Conservation (phyloP, 805 yeast species). For the Zygosaccharomyces bailii region DNA sequence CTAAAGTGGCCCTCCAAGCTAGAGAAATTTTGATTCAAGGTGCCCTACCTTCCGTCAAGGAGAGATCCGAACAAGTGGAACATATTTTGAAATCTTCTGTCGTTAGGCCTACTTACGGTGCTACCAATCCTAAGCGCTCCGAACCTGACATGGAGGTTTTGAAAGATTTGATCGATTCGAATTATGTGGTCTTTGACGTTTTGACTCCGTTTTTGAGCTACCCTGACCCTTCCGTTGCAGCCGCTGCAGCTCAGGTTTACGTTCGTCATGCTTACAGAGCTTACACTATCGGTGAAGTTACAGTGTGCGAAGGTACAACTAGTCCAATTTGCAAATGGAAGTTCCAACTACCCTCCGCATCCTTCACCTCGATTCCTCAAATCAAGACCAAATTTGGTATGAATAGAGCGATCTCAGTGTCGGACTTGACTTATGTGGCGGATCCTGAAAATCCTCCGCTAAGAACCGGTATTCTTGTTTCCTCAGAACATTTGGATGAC, state of each 20-base stretch:
- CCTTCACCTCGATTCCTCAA: constrained; percentile 66
- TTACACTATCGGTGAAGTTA: constrained; percentile 76
- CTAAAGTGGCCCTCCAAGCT: constrained; percentile 92
- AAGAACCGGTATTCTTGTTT: constrained; percentile 81
- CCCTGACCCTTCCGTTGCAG: constrained; percentile 79
- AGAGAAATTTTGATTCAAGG: constrained; percentile 96
- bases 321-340: constrained; percentile 81
- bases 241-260: constrained; percentile 96
- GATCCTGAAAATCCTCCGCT: constrained; percentile 63
- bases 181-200: constrained; percentile 94
- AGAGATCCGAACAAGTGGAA: constrained; percentile 95
- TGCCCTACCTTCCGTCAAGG: constrained; percentile 92
- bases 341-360: constrained; percentile 81
- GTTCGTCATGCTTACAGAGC: constrained; percentile 97
- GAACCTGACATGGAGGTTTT: constrained; percentile 77
- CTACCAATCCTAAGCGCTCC: constrained; percentile 67
- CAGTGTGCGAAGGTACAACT: constrained; percentile 52
- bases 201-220: constrained; percentile 85
- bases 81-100: constrained; percentile 91
- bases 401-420: constrained; percentile 88
- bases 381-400: constrained; percentile 46
- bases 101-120: constrained; percentile 86
- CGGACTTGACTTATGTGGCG: constrained; percentile 83
- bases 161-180: constrained; percentile 92
- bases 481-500: constrained; percentile 82